Evolutionary conservation across 2,329 filamentous ascomycete species (phyloP).

Genomic region (Penicillium decumbens): DNA sequence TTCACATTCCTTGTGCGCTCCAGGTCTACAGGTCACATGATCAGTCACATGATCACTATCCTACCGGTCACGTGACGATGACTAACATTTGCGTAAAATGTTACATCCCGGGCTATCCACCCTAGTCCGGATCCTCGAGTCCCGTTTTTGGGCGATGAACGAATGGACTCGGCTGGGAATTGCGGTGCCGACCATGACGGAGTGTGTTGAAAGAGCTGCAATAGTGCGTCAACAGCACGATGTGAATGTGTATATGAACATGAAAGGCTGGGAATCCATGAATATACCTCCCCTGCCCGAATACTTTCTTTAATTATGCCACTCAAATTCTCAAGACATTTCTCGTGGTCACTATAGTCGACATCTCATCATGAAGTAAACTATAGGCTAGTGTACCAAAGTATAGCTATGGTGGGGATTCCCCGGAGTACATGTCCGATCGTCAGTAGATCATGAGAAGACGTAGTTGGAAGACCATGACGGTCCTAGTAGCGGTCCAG

Average conservation of each 20-base stretch:
- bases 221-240: not conserved
- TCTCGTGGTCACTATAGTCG: not conserved
- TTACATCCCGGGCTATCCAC: too few relatives aligned
- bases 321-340: not conserved
- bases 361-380: not conserved
- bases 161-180: not conserved
- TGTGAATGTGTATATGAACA: too few relatives aligned
- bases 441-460: not conserved
- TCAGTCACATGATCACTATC: too few relatives aligned
- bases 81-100: too few relatives aligned
- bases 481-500: not conserved
- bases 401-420: not conserved
- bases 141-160: not conserved
- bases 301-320: too few relatives aligned
- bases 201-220: not conserved
- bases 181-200: not conserved
- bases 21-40: too few relatives aligned
- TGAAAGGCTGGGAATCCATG: too few relatives aligned
- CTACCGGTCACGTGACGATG: too few relatives aligned
- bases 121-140: not conserved
- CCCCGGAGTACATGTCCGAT: not conserved
- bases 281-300: too few relatives aligned
- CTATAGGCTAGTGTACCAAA: not conserved
- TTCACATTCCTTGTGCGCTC: too few relatives aligned
- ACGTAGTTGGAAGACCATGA: not conserved